Conservation (phyloP, 805 yeast species). For the Ogataea corticis region DNA sequence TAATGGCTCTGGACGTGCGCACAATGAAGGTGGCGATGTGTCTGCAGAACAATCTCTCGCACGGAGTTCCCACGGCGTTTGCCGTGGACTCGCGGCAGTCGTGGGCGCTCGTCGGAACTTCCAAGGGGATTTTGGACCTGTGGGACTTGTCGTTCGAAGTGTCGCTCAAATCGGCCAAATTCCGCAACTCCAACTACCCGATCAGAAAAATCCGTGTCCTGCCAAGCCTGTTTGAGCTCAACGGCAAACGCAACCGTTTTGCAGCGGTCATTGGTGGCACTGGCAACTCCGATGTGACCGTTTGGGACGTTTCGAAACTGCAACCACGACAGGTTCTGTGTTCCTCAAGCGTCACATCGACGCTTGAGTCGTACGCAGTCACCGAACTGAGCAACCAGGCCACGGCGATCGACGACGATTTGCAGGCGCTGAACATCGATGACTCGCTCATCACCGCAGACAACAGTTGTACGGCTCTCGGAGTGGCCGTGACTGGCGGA, state of each 20-base stretch:
- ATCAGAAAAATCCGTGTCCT: constrained; percentile 49
- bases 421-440: constrained; percentile 17
- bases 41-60: constrained; percentile 55
- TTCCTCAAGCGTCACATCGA: constrained; percentile 26
- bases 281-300: constrained; percentile 54
- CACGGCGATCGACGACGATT: constrained; percentile 25
- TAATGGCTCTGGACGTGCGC: constrained; percentile 59
- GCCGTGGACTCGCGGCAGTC: constrained; percentile 49
- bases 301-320: constrained; percentile 73
- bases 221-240: constrained; percentile 39
- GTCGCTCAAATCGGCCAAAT: constrained; percentile 60
- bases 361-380: constrained; percentile 28
- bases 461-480: constrained; percentile 28
- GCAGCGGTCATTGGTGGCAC: constrained; percentile 70
- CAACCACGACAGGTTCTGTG: constrained; percentile 45
- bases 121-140: constrained; percentile 67
- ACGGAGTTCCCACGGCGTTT: constrained; percentile 68
- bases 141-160: constrained; percentile 80
- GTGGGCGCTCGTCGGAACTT: constrained; percentile 78
- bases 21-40: constrained; percentile 45
- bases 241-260: constrained; percentile 40
- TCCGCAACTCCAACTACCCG: constrained; percentile 43
- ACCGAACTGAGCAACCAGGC: constrained; percentile 24
- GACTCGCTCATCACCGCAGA: constrained; percentile 19
- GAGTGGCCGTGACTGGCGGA: constrained; percentile 11